These are phyloP conservation scores for Paralagenidium karlingii DNA, from an alignment of 352 stramenopile species.

Conservation along the genomic window DNA sequence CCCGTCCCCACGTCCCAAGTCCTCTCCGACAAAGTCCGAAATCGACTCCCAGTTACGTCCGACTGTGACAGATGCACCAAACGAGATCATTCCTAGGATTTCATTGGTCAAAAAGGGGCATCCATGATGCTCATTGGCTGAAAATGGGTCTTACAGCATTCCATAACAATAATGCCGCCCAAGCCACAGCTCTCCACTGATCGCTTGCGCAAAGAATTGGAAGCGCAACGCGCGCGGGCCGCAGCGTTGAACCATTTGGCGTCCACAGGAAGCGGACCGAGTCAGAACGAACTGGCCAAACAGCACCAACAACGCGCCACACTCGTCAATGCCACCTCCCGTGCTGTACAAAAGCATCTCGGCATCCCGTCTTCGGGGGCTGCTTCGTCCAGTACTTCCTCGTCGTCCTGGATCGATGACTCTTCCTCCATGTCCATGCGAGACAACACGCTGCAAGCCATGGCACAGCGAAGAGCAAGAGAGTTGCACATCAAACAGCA, in stretches of 20 bases:
- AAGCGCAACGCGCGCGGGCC: conserved; percentile 44
- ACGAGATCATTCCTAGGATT: no score
- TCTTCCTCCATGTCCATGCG: conserved; percentile 31
- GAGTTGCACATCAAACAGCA: conserved; percentile 21
- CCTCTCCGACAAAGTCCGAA: no score
- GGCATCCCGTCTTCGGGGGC: conserved; percentile 10
- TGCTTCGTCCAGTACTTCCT: not conserved
- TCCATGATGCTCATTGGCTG: no score
- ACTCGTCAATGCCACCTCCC: conserved; percentile 29
- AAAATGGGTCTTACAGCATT: no score
- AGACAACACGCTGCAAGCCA: conserved; percentile 68
- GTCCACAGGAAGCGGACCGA: conserved; percentile 45
- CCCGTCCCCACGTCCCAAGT: no score
- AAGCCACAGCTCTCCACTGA: conserved; percentile 5
- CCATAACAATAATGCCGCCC: no score
- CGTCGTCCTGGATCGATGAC: not conserved
- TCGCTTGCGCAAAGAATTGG: conserved; percentile 42
- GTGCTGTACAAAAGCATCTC: conserved; percentile 12
- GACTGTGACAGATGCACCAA: no score
- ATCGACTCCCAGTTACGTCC: no score
- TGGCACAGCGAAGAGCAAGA: conserved; percentile 27
- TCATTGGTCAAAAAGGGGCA: no score
- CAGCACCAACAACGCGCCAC: conserved; percentile 43
- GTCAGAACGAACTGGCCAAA: conserved; percentile 40
- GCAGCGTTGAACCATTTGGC: conserved; percentile 50